Conservation (phyloP, 2,329 filamentous ascomycete genomes). For the Teratosphaeria viscida region DNA sequence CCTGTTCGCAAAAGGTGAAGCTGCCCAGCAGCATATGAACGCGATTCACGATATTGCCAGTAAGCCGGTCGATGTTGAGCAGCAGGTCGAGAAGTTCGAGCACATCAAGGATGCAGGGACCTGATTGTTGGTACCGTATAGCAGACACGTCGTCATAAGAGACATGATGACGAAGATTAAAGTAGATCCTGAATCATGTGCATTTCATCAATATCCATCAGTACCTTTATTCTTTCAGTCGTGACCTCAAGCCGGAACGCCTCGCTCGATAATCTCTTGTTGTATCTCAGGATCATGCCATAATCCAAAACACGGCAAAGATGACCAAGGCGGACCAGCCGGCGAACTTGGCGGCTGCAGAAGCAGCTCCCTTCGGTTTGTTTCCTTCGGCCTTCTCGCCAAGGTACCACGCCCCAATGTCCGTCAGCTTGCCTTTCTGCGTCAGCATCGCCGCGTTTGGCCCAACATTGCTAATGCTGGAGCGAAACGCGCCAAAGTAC, state of each 20-base stretch:
- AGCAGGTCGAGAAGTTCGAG: neutral
- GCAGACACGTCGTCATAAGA: neutral
- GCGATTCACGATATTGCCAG: neutral
- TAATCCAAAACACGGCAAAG: slow-evolving; percentile 11
- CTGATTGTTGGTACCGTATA: neutral
- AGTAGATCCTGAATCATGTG: no score
- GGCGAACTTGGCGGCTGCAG: slow-evolving; percentile 15
- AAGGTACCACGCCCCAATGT: slow-evolving; percentile 71
- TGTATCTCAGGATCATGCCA: slow-evolving; percentile 4
- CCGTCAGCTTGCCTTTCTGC: slow-evolving; percentile 56
- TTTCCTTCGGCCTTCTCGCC: slow-evolving; percentile 37
- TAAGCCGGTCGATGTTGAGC: neutral
- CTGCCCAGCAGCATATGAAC: neutral
- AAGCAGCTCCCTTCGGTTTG: slow-evolving; percentile 23
- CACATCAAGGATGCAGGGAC: neutral
- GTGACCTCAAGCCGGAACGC: neutral
- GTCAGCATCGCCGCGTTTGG: slow-evolving; percentile 62
- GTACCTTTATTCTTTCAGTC: neutral
- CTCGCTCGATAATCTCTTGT: neutral
- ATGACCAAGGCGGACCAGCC: slow-evolving; percentile 17
- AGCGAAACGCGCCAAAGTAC: slow-evolving; percentile 62
- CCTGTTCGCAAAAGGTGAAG: neutral
- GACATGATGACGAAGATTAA: neutral
- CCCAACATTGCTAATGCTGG: slow-evolving; percentile 60
- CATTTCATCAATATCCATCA: neutral